phyloP scores from a whole-genome alignment of 208 protist genomes.

The Crithidia brevicula region DNA sequence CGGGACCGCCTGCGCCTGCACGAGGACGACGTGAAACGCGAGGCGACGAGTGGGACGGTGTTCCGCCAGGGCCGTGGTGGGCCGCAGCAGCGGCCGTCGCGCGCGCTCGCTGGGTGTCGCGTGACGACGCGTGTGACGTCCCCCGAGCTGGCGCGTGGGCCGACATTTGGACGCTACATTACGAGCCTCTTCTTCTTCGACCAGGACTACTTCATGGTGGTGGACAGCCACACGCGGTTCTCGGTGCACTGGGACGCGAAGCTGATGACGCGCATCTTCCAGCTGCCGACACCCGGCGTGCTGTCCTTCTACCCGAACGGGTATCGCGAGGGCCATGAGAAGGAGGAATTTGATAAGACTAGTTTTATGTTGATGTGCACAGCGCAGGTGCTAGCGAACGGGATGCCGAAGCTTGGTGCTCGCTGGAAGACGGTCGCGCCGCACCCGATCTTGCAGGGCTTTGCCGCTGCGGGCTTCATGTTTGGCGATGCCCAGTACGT shows the following conservation, averaged over 20 bases:
- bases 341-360: conserved; percentile 45
- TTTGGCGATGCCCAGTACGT: conserved; percentile 79
- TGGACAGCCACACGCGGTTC: conserved; percentile 88
- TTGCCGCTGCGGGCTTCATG: conserved; percentile 77
- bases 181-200: conserved; percentile 76
- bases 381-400: conserved; percentile 57
- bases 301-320: conserved; percentile 86
- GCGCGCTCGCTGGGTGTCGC: conserved; percentile 58
- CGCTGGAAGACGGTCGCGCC: conserved; percentile 36
- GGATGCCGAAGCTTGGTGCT: conserved; percentile 71
- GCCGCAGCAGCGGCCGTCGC: conserved; percentile 38
- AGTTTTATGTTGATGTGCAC: conserved; percentile 77
- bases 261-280: conserved; percentile 66
- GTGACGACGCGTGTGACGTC: conserved; percentile 52
- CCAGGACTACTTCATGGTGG: conserved; percentile 89
- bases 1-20: conserved; percentile 36
- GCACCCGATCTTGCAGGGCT: conserved; percentile 55
- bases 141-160: conserved; percentile 58
- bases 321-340: conserved; percentile 53
- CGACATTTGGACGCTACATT: conserved; percentile 82
- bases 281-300: conserved; percentile 69
- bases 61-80: conserved; percentile 39
- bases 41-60: conserved; percentile 15
- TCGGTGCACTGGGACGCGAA: conserved; percentile 72
- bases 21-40: conserved; percentile 19